Percentiles rank a stretch among this genome's conserved stretches.
Evolutionary conservation across 2,329 filamentous ascomycete genomes (phyloP).

Genomic region (Coniochaeta ligniaria): DNA sequence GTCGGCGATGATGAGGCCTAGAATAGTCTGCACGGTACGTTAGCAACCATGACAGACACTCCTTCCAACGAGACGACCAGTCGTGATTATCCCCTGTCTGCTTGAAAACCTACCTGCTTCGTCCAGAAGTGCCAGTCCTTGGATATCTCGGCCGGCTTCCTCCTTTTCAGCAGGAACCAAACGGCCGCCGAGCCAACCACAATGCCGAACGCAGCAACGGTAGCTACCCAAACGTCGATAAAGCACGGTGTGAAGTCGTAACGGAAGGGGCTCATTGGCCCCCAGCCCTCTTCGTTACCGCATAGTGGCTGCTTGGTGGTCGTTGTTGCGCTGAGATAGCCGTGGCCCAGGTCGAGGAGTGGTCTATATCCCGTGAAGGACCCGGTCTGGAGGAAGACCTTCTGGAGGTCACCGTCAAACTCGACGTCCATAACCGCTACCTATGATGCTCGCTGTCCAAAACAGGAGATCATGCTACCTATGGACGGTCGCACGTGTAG

Average conservation of each 20-base stretch:
- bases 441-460: background rate
- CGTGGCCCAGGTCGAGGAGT: constrained; percentile 40
- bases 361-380: constrained; percentile 54
- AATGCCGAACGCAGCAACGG: constrained; percentile 72
- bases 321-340: constrained; percentile 51
- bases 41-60: background rate
- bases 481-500: background rate
- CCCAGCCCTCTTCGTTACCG: constrained; percentile 89
- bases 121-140: constrained; percentile 92
- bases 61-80: no score
- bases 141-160: constrained; percentile 55
- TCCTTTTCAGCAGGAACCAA: constrained; percentile 70
- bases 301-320: constrained; percentile 65
- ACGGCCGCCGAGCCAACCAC: constrained; percentile 69
- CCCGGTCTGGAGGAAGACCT: constrained; percentile 45
- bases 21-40: constrained; percentile 35
- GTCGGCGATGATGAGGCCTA: constrained; percentile 61
- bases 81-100: no score
- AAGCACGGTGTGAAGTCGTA: constrained; percentile 98
- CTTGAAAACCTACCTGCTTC: constrained; percentile 62
- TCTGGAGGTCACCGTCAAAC: constrained; percentile 26
- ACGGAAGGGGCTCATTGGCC: constrained; percentile 75
- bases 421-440: constrained; percentile 28
- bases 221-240: constrained; percentile 80
- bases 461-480: constrained; percentile 1